phyloP scores from a whole-genome alignment of 805 yeast genomes.

The Saccharomycopsis fermentans region DNA sequence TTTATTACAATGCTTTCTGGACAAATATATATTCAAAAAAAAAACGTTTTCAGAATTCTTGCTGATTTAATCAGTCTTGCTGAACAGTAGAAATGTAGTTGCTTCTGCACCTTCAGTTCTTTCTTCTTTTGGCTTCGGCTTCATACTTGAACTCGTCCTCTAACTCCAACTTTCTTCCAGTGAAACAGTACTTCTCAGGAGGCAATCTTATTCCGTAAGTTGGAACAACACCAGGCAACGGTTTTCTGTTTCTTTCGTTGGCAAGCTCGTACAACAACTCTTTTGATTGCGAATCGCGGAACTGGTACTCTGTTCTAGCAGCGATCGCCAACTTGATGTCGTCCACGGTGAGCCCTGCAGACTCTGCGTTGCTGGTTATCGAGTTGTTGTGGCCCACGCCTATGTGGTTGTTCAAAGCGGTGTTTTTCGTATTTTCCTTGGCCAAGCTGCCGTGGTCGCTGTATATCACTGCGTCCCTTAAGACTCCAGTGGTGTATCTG shows the following conservation, averaged over 20 bases:
- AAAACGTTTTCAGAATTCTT: too few relatives aligned
- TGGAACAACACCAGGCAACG: slow-evolving; percentile 85
- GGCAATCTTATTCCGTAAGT: slow-evolving; percentile 90
- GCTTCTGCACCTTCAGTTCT: neutral
- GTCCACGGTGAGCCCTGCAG: slow-evolving; percentile 39
- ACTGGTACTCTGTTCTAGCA: slow-evolving; percentile 90
- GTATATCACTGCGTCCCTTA: slow-evolving; percentile 83
- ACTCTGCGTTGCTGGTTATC: slow-evolving; percentile 32
- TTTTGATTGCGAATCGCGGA: slow-evolving; percentile 84
- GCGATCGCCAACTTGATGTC: slow-evolving; percentile 89
- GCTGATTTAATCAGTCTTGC: too few relatives aligned
- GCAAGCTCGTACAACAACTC: slow-evolving; percentile 86
- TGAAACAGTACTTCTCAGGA: slow-evolving; percentile 93
- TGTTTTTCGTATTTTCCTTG: slow-evolving; percentile 26
- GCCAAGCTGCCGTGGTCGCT: slow-evolving; percentile 61
- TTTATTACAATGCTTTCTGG: too few relatives aligned
- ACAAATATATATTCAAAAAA: too few relatives aligned
- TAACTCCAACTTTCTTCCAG: slow-evolving; percentile 68
- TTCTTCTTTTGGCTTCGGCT: slow-evolving; percentile 7
- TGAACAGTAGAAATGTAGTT: too few relatives aligned
- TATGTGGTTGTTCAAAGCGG: slow-evolving; percentile 22
- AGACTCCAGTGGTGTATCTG: slow-evolving; percentile 72
- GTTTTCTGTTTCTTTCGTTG: slow-evolving; percentile 78
- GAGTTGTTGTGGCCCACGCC: slow-evolving; percentile 33
- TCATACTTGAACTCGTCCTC: slow-evolving; percentile 35